Evolutionary conservation across 1,284 basidiomycete genomes (phyloP).

Genomic region (Tausonia pullulans): DNA sequence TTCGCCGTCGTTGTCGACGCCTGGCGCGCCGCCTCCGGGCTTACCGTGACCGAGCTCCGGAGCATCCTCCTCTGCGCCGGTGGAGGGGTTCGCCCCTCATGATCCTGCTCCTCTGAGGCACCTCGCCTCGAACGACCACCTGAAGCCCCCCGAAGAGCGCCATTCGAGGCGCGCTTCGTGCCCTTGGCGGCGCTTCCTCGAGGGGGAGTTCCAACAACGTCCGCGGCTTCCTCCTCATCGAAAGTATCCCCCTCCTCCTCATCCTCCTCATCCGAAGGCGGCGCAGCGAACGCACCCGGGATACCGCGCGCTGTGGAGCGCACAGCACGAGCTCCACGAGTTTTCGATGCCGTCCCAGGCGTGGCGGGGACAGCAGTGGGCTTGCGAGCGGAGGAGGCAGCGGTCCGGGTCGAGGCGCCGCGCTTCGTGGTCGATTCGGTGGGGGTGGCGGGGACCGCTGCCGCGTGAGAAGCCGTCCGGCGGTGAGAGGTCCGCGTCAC

Average conservation of each 20-base stretch:
- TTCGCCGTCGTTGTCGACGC: neutral
- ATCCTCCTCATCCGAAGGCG: neutral
- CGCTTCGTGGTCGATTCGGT: neutral
- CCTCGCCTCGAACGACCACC: neutral
- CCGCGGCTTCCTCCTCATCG: neutral
- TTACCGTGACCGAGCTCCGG: neutral
- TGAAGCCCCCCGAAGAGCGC: neutral
- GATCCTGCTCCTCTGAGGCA: neutral
- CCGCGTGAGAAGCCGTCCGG: neutral
- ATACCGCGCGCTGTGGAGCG: neutral
- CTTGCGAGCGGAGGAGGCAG: neutral
- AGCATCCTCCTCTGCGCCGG: neutral
- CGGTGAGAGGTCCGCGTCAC: neutral
- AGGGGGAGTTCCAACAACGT: no score
- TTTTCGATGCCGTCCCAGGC: no score
- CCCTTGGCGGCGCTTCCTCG: neutral
- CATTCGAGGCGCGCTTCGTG: neutral
- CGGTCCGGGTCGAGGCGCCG: neutral
- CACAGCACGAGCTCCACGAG: no score
- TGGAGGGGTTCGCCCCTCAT: neutral
- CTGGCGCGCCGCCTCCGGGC: neutral
- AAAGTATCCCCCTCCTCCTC: slow-evolving; percentile 1
- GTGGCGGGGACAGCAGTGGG: neutral
- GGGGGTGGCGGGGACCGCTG: neutral
- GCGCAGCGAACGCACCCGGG: neutral